These are phyloP conservation scores for Trichosporon asahii DNA, from an alignment of 1,284 basidiomycete genomes.

Conservation along the genomic window DNA sequence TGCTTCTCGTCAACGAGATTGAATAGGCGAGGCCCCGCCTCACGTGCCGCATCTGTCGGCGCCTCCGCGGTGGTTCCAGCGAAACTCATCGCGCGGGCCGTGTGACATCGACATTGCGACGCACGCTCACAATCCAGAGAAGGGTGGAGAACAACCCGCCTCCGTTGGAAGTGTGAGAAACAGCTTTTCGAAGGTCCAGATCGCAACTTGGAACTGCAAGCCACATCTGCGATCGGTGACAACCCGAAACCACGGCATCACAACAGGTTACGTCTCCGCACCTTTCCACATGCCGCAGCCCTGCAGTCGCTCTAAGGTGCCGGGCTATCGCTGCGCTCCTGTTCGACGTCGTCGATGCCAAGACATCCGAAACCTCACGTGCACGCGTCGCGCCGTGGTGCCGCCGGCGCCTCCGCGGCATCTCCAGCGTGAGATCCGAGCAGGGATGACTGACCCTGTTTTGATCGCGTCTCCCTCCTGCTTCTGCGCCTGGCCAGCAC, in stretches of 20 bases:
- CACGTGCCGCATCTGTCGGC: neutral
- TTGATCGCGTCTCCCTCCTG: neutral
- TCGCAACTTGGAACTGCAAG: neutral
- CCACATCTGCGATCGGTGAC: neutral
- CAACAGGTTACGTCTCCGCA: too few relatives aligned
- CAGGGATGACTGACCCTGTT: neutral
- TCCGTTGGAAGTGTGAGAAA: neutral
- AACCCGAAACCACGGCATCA: neutral
- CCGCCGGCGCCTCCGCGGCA: constrained; percentile 1
- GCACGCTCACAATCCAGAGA: neutral
- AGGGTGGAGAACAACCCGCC: neutral
- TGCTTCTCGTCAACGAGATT: neutral
- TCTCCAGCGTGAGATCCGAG: neutral
- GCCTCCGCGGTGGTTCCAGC: neutral
- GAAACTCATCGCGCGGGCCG: too few relatives aligned
- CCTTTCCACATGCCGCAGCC: too few relatives aligned
- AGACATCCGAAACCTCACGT: neutral
- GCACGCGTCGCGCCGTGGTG: neutral
- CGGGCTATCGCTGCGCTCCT: neutral
- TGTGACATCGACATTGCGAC: neutral
- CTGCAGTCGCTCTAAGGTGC: too few relatives aligned
- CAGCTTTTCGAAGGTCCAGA: neutral
- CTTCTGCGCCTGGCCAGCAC: neutral
- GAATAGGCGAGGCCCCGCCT: neutral
- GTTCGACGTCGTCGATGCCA: neutral